Evolutionary conservation across 495 filamentous ascomycete genomes (phyloP).

Genomic region (Penicillium lagena): DNA sequence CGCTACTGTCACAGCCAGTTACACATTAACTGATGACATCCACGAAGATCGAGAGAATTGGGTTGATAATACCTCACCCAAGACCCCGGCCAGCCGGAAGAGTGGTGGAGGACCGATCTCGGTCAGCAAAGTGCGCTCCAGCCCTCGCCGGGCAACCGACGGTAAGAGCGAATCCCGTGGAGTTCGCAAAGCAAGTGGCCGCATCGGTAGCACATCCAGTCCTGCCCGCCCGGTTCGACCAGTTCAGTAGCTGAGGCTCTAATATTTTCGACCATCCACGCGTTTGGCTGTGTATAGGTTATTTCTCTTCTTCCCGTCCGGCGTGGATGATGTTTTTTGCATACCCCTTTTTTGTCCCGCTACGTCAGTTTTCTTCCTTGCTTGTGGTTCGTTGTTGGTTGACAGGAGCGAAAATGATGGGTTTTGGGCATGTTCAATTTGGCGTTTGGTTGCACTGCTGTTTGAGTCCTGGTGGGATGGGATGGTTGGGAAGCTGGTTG

Average conservation of each 20-base stretch:
- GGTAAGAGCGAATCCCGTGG: conserved; percentile 51
- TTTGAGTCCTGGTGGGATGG: conserved; percentile 2
- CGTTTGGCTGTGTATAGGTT: conserved; percentile 5
- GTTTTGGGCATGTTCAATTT: conserved; percentile 13
- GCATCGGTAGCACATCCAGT: conserved; percentile 66
- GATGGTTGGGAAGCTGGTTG: conserved; percentile 1
- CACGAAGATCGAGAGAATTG: conserved; percentile 42
- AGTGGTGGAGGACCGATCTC: conserved; percentile 61
- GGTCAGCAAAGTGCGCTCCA: conserved; percentile 66
- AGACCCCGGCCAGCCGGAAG: conserved; percentile 58
- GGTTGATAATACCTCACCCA: conserved; percentile 44
- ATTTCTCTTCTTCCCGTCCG: conserved; percentile 18
- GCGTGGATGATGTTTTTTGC: conserved; percentile 10
- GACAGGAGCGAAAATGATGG: conserved; percentile 8
- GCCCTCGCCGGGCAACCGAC: conserved; percentile 54
- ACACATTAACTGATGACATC: conserved; percentile 35
- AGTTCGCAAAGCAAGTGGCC: conserved; percentile 87
- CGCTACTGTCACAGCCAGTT: conserved; percentile 39
- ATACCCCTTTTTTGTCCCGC: conserved; percentile 15
- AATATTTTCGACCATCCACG: background rate
- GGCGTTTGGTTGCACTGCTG: conserved; percentile 17
- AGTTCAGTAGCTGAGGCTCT: conserved; percentile 7
- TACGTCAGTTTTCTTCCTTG: conserved; percentile 1
- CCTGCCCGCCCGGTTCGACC: conserved; percentile 12
- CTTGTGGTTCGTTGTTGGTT: conserved; percentile 3